Conservation (phyloP, 225 moss, liverwort and hornwort genomes). For the Physcomitrellopsis africana region DNA sequence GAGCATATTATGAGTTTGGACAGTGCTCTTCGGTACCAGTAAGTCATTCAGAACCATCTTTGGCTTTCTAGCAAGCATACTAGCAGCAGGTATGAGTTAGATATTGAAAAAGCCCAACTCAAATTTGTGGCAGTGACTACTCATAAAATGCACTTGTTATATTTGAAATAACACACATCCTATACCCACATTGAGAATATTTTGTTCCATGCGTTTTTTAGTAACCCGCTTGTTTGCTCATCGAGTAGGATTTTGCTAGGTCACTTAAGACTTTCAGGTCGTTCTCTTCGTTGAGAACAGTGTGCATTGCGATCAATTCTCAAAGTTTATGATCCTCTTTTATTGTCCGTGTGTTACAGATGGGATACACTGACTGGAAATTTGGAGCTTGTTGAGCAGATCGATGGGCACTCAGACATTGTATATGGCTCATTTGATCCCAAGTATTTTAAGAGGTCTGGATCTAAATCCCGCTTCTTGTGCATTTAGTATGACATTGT, state of each 20-base stretch:
- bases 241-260: not conserved
- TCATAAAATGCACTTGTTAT: not conserved
- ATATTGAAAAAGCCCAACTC: not conserved
- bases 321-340: not conserved
- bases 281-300: not conserved
- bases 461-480: constrained; percentile 2
- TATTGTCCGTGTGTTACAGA: constrained; percentile 32
- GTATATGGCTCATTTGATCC: constrained; percentile 84
- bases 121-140: not conserved
- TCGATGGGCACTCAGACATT: constrained; percentile 78
- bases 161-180: not conserved
- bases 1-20: constrained; percentile 88
- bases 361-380: constrained; percentile 81
- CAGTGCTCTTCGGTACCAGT: constrained; percentile 68
- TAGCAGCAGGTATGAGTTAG: not conserved
- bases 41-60: constrained; percentile 9
- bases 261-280: not conserved
- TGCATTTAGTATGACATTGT: not conserved
- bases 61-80: not conserved
- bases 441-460: constrained; percentile 69
- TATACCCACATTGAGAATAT: not conserved
- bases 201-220: not conserved
- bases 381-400: constrained; percentile 75
- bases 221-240: not conserved
- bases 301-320: not conserved